Percentiles rank a stretch among this genome's conserved stretches.
Conservation (phyloP, 441 rosid genomes). For the Pelargonium fulgidum region DNA sequence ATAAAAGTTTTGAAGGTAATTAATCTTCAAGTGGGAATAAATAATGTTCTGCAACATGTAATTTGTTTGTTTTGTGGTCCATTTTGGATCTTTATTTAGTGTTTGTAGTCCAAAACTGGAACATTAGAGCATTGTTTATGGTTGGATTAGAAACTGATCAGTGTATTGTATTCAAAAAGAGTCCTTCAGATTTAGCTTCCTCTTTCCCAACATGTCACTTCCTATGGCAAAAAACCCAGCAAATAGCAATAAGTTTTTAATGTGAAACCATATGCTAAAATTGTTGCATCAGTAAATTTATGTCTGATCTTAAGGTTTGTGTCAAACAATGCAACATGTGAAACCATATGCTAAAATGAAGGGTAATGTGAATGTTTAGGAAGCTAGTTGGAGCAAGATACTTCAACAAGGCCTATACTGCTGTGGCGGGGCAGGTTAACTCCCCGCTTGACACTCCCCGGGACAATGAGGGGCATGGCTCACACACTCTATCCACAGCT, state of each 20-base stretch:
- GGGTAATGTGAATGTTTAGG: conserved; percentile 17
- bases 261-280: no score
- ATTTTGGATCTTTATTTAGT: neutral
- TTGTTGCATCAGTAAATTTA: no score
- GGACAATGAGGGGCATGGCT: conserved; percentile 45
- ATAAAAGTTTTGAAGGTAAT: neutral
- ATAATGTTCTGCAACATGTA: neutral
- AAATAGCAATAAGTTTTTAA: neutral
- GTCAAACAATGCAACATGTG: no score
- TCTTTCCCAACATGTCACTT: neutral
- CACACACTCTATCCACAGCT: conserved; percentile 60
- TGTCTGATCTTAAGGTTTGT: no score
- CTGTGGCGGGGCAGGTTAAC: conserved; percentile 16
- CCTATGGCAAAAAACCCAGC: neutral
- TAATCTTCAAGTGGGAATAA: neutral
- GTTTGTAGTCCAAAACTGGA: neutral
- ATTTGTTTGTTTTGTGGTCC: neutral
- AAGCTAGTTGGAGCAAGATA: conserved; percentile 58
- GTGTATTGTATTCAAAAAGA: conserved; percentile 9
- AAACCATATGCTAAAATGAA: no score
- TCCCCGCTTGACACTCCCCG: conserved; percentile 22
- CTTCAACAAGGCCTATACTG: conserved; percentile 38
- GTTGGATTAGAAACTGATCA: neutral
- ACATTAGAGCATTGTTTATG: neutral
- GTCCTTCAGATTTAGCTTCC: conserved; percentile 26